Base-by-base conservation (phyloP, 1,284 basidiomycete genomes). In the Cryptococcus sp. region DNA sequence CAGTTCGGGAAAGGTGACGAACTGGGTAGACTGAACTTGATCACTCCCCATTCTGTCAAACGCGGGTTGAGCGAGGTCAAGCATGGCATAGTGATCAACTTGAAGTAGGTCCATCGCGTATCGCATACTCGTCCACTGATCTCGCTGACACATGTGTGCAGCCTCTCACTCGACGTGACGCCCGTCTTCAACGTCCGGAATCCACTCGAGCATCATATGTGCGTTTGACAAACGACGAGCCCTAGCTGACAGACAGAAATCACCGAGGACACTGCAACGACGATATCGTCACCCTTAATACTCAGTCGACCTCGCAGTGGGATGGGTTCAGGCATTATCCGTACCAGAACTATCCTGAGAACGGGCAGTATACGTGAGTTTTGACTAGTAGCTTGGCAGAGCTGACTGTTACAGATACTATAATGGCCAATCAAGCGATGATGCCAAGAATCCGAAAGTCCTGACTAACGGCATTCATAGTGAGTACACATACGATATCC, bases 241-340 rank as follows among this genome's bases (percentile, higher is more conserved):
- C 31, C 27, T 10, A 35, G 31, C 31, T 35, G 31, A 35, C 31
- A 35, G 3, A 10, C 31, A 35, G 31, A 35, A 35, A 35, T 35
- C 31, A 35, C 47, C 52, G 64, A 15, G 59, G 53, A 3, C 59
- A 68, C 55, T 65, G 54, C 31, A 65, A 68, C 39, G 73, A 74
- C 59, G 78, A 79, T 56, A 51, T 66, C 31, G 56, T 80, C 16
- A 57, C 66, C 8, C 61, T 78, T 63, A 80, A 80, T 59, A 78
- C 78, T 5, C 78, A 80, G 66, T 66, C 62, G 15, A 73, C 73
- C n/a, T 74, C 75, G 5, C 80, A 80, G 51, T 78, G 78, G 77
- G 78, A 80, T 55, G 77, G 78, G 0, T 70, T 77, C 55, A 62
- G 73, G 6, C 78, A 79, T 64, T 75, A 71, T 54, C 65, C 68